Percentiles rank a stretch among this genome's conserved stretches.
Evolutionary conservation across 768 basidiomycete species (phyloP).

Genomic region (Psilocybe subaeruginosa): DNA sequence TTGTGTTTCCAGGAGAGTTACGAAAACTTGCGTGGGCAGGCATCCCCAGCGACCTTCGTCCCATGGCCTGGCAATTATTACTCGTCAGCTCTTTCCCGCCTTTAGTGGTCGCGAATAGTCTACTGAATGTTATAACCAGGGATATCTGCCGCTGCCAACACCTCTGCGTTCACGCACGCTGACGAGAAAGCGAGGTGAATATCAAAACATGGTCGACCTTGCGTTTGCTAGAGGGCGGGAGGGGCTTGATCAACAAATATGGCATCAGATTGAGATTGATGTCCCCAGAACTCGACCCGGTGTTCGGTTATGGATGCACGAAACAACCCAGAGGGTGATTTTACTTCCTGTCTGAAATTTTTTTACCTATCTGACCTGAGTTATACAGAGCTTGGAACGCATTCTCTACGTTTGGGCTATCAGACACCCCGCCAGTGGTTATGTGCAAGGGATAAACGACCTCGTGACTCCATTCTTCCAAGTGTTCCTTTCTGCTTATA

Average conservation of each 20-base stretch:
- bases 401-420: slow-evolving; percentile 99
- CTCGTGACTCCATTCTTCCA: slow-evolving; percentile 98
- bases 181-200: slow-evolving; percentile 91
- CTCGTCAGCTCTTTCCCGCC: slow-evolving; percentile 58
- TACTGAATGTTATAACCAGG: slow-evolving; percentile 46
- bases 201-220: slow-evolving; percentile 84
- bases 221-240: slow-evolving; percentile 88
- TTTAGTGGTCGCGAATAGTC: too few species aligned
- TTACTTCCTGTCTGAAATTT: neutral
- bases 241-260: slow-evolving; percentile 93
- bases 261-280: slow-evolving; percentile 99
- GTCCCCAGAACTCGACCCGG: slow-evolving; percentile 95
- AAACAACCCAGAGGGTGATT: slow-evolving; percentile 84
- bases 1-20: slow-evolving; percentile 61
- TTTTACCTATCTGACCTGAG: slow-evolving; percentile 15
- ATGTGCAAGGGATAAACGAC: slow-evolving; percentile 99
- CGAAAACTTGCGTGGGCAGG: slow-evolving; percentile 95
- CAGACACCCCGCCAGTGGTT: slow-evolving; percentile 96
- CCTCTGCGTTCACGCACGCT: slow-evolving; percentile 76
- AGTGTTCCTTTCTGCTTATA: slow-evolving; percentile 94
- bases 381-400: slow-evolving; percentile 81
- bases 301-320: slow-evolving; percentile 89
- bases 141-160: slow-evolving; percentile 87
- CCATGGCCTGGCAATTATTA: slow-evolving; percentile 92
- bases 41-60: slow-evolving; percentile 84